Evolutionary conservation across 208 protist species (phyloP).

Genomic region (Angomonas deanei): DNA sequence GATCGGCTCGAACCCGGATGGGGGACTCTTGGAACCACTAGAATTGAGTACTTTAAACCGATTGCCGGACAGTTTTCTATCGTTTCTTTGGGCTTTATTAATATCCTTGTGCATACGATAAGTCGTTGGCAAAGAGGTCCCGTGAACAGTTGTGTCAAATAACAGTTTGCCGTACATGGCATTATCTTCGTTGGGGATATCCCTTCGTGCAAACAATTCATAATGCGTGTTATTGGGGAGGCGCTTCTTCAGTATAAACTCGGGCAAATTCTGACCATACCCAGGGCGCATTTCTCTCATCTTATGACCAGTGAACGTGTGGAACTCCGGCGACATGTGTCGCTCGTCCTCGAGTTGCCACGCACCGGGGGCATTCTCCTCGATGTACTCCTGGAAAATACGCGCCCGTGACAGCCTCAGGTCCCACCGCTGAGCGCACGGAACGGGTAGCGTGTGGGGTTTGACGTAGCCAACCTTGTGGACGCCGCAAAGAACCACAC

Average conservation of each 20-base stretch:
- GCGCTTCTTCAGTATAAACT: conserved; percentile 86
- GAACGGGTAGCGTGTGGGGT: conserved; percentile 60
- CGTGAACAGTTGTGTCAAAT: conserved; percentile 84
- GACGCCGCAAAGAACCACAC: conserved; percentile 28
- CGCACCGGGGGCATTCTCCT: conserved; percentile 76
- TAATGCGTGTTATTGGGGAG: conserved; percentile 89
- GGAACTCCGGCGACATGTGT: conserved; percentile 85
- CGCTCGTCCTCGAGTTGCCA: conserved; percentile 91
- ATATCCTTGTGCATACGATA: conserved; percentile 92
- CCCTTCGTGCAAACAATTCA: conserved; percentile 81
- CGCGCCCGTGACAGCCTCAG: conserved; percentile 73
- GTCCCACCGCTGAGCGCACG: conserved; percentile 86
- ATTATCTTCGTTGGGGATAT: conserved; percentile 87
- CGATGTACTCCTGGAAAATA: conserved; percentile 90
- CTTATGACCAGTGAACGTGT: conserved; percentile 84
- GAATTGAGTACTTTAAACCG: conserved; percentile 78
- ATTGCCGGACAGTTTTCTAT: conserved; percentile 84
- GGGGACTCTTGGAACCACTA: conserved; percentile 74
- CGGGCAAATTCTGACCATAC: conserved; percentile 78
- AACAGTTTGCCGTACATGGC: conserved; percentile 89
- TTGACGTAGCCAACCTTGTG: conserved; percentile 73
- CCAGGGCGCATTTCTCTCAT: conserved; percentile 86
- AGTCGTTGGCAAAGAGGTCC: conserved; percentile 73
- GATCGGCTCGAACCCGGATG: conserved; percentile 76
- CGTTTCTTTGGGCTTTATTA: conserved; percentile 88